These are phyloP conservation scores for Penicillium nucicola DNA, from an alignment of 495 filamentous ascomycete species.

Conservation along the genomic window DNA sequence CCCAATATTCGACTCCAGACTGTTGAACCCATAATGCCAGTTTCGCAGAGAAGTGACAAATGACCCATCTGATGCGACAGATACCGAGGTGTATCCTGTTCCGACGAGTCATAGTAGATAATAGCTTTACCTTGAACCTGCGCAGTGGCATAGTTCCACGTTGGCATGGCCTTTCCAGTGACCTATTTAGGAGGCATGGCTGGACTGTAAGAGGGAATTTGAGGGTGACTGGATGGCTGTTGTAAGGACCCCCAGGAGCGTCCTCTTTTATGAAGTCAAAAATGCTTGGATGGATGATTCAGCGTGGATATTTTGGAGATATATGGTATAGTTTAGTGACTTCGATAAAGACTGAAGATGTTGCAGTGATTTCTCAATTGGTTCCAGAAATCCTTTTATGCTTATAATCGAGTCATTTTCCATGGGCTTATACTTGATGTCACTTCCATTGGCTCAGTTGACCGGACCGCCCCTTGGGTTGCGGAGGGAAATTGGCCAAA, in stretches of 20 bases:
- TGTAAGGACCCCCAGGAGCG: conserved; percentile 53
- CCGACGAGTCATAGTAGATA: conserved; percentile 39
- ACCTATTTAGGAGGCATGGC: conserved; percentile 57
- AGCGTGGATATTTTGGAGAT: conserved; percentile 47
- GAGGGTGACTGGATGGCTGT: conserved; percentile 48
- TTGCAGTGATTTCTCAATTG: too few species aligned
- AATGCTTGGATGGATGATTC: conserved; percentile 39
- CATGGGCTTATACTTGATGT: too few species aligned
- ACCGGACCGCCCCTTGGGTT: too few species aligned
- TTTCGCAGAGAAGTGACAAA: conserved; percentile 41
- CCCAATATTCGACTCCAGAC: conserved; percentile 38
- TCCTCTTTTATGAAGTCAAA: conserved; percentile 49
- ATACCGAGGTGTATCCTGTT: conserved; percentile 32
- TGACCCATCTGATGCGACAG: conserved; percentile 40
- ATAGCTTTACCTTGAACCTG: conserved; percentile 48
- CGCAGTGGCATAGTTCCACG: conserved; percentile 55
- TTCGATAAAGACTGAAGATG: neutral
- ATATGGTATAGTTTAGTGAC: too few species aligned
- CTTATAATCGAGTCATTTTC: too few species aligned
- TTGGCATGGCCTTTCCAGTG: conserved; percentile 55
- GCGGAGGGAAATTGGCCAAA: too few species aligned
- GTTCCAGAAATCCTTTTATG: too few species aligned
- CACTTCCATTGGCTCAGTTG: too few species aligned
- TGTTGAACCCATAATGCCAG: conserved; percentile 46
- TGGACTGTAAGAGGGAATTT: conserved; percentile 49